Base-by-base conservation (phyloP, 1,284 basidiomycete genomes). In the Boletus mariae region DNA sequence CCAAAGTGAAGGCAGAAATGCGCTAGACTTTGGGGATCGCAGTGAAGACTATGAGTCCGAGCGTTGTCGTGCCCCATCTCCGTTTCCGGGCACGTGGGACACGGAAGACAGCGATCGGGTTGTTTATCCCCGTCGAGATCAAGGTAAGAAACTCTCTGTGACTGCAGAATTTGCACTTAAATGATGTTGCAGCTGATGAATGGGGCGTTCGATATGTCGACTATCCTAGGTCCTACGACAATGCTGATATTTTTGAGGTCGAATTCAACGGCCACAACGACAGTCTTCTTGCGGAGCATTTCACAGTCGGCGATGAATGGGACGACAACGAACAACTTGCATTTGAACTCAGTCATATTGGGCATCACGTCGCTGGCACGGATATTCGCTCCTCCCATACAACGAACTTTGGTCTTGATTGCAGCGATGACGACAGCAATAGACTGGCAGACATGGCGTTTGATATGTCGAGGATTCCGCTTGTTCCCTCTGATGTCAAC, bases 1-100 rank as follows among this genome's bases (percentile, higher is more conserved):
- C 15, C 64, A 55, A 47, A 71, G 60, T 28, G 68, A 71, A 37
- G 53, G 64, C 15, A 65, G 69, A 51, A 57, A 54, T 28, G 69
- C 66, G n/a, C 52, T 67, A 12, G 68, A 67, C 53, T 61, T 69
- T 26, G 61, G 68, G 8, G 58, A 69, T 28, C 67, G 68, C 28
- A 45, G 4, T 31, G 47, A 58, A 12, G 51, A 43, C 29, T 41
- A 12, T 34, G 57, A 35, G 46, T 32, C 45, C 31, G 63, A 53
- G 17, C 57, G 38, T 17, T 59, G 53, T 45, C 61, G 63, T 44
- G 46, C 64, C 23, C 61, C 65, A 10, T 65, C 65, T 8, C 61
- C 67, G 1, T 65, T 64, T n/a, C 50, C 55, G 3, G 53, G 31
- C 5, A 45, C 52, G 26, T 29, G 47, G 4, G 43, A 53, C 7